Percentiles rank a stretch among this genome's conserved stretches.
Conservation (phyloP, 768 basidiomycete genomes). For the Termitomyces sp. region DNA sequence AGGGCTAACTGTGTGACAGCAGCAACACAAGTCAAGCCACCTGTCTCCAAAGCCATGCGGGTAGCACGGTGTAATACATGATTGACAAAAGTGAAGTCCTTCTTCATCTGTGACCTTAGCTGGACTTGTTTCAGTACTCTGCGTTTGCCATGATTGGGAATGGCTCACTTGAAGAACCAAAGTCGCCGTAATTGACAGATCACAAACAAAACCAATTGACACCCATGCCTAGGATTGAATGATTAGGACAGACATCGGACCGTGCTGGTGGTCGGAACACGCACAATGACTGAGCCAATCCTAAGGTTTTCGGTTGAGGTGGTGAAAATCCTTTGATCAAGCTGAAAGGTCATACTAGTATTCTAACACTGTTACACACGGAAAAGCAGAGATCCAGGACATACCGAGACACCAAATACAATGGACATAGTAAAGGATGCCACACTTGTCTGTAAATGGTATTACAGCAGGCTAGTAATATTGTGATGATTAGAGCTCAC, state of each 20-base stretch:
- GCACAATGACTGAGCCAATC: not conserved
- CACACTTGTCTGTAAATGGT: constrained; percentile 1
- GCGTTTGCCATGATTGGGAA: no score
- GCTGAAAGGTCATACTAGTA: not conserved
- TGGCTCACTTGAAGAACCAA: not conserved
- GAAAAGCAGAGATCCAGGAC: not conserved
- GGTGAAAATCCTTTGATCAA: no score
- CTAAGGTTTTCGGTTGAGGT: not conserved
- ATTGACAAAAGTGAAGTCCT: no score
- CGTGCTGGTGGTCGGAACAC: no score
- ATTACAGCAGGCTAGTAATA: not conserved
- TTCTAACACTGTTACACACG: not conserved
- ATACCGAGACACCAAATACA: not conserved
- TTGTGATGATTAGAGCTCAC: not conserved
- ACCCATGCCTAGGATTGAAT: not conserved
- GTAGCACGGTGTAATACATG: no score
- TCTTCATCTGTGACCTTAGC: no score
- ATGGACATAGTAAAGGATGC: constrained; percentile 9
- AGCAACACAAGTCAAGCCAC: not conserved
- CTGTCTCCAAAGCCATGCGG: no score
- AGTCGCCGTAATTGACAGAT: not conserved
- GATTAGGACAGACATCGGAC: not conserved
- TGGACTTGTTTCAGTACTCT: no score
- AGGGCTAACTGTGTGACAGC: not conserved
- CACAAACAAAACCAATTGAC: not conserved